Evolutionary conservation across 1,284 basidiomycete genomes (phyloP), one percentile per base, ranked within the genome.

Genomic region (Mycocalia duriaeana): DNA sequence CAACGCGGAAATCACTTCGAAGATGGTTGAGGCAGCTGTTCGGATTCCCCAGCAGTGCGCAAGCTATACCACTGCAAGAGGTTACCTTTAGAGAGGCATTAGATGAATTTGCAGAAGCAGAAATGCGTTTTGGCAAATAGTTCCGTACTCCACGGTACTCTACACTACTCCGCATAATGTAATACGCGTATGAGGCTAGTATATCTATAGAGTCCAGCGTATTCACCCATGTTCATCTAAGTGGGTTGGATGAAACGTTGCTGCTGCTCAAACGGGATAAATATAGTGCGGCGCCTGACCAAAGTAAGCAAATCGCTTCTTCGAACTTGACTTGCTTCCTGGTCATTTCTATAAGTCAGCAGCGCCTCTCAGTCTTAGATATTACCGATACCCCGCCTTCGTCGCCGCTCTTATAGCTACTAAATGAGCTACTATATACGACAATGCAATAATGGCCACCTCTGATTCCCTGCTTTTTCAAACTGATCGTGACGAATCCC

Each of bases 71-170:
- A 23, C 63, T 83, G 45, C 71, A 76, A 20, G 81, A 86, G 57
- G 53, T 59, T 13, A 72, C 74, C 39, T 83, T 89, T 54, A 67
- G 84, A 55, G 68, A 71, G 25, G 86, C 86, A 9, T 58, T 89
- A 51, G 85, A 89, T 61, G 76, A 82, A 56, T 89, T 78, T 63
- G 71, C 80, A 4, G 63, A 64, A 6, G 85, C 85, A 8, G 81
- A 89, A 65, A 85, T 88, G 73, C 79, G 86, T 34, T 73, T 86
- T 44, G 86, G 86, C 40, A 85, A 77, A 66, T 89, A 74, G 66
- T 44, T 24, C 36, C 47, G 46, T 39, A 31, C 9, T 38, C 19
- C 9, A 38, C n/a, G n/a, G 28, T 9, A 8, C 8, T 31, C n/a
- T 31, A 31, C 8, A 31, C 28, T 31, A 31, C 28, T 31, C n/a